Base-by-base conservation (phyloP, 345 rosid species). In the Hibiscus mutabilis region DNA sequence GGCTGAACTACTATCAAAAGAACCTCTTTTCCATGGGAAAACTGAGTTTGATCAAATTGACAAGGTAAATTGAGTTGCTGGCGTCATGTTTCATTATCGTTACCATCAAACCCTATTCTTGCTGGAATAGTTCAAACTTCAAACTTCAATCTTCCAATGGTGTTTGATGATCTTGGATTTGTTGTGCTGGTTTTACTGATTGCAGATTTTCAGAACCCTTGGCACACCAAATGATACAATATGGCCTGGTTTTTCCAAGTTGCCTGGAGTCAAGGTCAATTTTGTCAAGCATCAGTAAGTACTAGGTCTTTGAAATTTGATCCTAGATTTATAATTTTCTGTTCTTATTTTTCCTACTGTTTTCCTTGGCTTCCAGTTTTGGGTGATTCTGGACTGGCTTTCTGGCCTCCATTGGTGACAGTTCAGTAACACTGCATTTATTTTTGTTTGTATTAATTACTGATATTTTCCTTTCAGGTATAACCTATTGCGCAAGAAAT, bases 1-100 rank as follows among this genome's bases (percentile, higher is more conserved):
- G 97, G 97, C 94, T 19, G 98, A 93, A 73, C 66, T 93, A 71
- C 84, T 93, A 77, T 79, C 88, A 11, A 89, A 82, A 44, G 85
- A 88, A 70, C 92, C 98, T 5, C 66, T 89, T 18, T 91, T 93
- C 73, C 83, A 82, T 24, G 98, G 98, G 42, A 89, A 79, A 62
- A 79, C 44, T 58, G 97, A 91, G 77, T 74, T 85, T 59, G 91
- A 91, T 73, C 98, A 91, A 71, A 82, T 93, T 29, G 78, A 76
- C 44, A 86, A 89, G 93, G 97, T 92, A 74, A 73, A 49, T 16
- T 49, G 55, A 49, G 16, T 49, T 15, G 55, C 8, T n/a, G 55
- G 55, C 19, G 9, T 16, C 55, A 49, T 49, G 15, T 47, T 12
- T 49, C 7, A 49, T 49, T 16, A 49, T 49, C 55, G 16, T 49